These are phyloP conservation scores for Mycena galericulata DNA, from an alignment of 768 basidiomycete species.

Conservation along the genomic window DNA sequence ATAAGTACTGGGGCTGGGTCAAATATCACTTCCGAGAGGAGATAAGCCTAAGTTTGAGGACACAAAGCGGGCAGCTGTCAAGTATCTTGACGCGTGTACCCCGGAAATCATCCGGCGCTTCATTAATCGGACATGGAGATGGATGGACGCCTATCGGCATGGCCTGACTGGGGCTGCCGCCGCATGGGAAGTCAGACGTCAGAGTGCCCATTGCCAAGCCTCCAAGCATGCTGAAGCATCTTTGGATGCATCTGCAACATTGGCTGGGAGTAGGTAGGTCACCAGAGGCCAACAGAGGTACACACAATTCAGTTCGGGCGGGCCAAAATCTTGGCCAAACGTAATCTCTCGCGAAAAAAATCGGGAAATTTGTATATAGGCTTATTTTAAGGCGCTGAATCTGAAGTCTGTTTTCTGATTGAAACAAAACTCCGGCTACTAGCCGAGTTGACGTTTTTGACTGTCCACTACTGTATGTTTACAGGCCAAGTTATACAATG, in stretches of 20 bases:
- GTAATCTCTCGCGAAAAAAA: constrained; percentile 25
- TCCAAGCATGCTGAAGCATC: constrained; percentile 35
- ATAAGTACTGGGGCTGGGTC: constrained; percentile 39
- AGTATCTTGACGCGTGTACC: constrained; percentile 44
- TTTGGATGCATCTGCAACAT: constrained; percentile 36
- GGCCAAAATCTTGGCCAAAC: constrained; percentile 32
- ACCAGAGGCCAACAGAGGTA: not conserved
- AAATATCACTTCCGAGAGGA: constrained; percentile 37
- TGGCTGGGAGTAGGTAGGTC: not conserved
- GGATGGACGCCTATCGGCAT: constrained; percentile 40
- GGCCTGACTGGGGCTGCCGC: constrained; percentile 44
- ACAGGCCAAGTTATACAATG: no score
- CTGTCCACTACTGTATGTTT: no score
- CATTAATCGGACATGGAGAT: constrained; percentile 41
- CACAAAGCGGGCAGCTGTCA: constrained; percentile 30
- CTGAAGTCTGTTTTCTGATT: no score
- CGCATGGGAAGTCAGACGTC: constrained; percentile 46
- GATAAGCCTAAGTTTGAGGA: constrained; percentile 24
- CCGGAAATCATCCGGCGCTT: constrained; percentile 41
- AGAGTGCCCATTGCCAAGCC: constrained; percentile 30
- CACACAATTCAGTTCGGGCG: constrained; percentile 4
- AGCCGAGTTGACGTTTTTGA: no score
- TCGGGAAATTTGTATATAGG: constrained; percentile 28
- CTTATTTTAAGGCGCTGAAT: constrained; percentile 33
- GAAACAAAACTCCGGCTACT: no score